Evolutionary conservation across 345 rosid species (phyloP).

Genomic region (Lepidium aucheri): DNA sequence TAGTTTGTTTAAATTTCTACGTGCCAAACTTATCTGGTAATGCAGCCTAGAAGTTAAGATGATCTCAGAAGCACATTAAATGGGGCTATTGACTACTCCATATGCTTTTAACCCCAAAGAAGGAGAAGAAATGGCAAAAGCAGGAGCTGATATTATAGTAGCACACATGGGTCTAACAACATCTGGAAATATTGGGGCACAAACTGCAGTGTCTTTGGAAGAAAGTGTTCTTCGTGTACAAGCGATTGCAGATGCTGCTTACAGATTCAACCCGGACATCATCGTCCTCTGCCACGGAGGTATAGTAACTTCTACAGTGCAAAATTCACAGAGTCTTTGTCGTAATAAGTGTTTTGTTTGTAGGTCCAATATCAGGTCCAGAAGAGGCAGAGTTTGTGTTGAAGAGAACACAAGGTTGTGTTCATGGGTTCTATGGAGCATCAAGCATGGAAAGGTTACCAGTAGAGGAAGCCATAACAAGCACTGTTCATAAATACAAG

Average conservation of each 20-base stretch:
- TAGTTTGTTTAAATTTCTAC: background rate
- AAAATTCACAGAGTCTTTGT: background rate
- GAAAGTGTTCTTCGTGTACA: slow-evolving; percentile 71
- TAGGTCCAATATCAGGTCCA: slow-evolving; percentile 86
- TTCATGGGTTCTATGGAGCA: slow-evolving; percentile 95
- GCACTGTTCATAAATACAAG: slow-evolving; percentile 66
- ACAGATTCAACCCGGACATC: slow-evolving; percentile 41
- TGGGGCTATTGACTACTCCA: slow-evolving; percentile 92
- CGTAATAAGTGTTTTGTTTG: background rate
- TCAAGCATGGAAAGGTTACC: slow-evolving; percentile 98
- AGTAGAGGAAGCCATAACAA: slow-evolving; percentile 72
- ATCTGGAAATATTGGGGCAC: slow-evolving; percentile 84
- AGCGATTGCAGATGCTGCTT: slow-evolving; percentile 85
- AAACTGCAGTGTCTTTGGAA: slow-evolving; percentile 68
- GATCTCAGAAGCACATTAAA: slow-evolving; percentile 73
- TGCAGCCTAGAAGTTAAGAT: slow-evolving; percentile 80
- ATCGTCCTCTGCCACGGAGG: slow-evolving; percentile 95
- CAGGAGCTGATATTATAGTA: slow-evolving; percentile 90
- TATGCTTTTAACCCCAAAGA: slow-evolving; percentile 73
- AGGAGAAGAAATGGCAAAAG: slow-evolving; percentile 82
- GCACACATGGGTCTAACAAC: slow-evolving; percentile 97
- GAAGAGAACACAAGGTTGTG: slow-evolving; percentile 57
- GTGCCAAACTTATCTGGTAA: background rate
- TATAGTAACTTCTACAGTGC: slow-evolving; percentile 15
- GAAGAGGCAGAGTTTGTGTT: slow-evolving; percentile 65